phyloP scores from a whole-genome alignment of 805 yeast species.

The Nakazawaea sp. region DNA sequence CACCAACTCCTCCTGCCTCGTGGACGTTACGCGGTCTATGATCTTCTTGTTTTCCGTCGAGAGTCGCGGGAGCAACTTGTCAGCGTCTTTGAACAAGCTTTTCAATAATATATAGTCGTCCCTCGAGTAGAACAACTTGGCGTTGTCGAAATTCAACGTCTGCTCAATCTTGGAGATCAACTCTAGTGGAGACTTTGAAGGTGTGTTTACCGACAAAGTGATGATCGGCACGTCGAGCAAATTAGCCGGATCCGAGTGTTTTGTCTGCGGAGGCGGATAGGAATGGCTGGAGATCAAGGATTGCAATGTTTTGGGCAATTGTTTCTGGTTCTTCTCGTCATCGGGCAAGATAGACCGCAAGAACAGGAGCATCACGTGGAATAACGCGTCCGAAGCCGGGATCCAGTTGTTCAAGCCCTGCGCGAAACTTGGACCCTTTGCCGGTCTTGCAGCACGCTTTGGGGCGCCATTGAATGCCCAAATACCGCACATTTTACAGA shows the following conservation, averaged over 20 bases:
- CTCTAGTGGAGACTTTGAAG: conserved; percentile 46
- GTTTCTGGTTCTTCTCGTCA: conserved; percentile 45
- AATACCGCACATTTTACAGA: conserved; percentile 74
- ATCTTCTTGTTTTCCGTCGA: conserved; percentile 69
- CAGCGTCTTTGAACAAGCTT: conserved; percentile 54
- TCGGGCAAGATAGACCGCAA: conserved; percentile 68
- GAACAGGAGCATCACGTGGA: conserved; percentile 72
- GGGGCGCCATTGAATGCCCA: conserved; percentile 69
- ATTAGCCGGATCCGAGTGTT: conserved; percentile 15
- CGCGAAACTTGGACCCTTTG: conserved; percentile 33
- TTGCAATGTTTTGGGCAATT: conserved; percentile 62
- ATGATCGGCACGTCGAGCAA: conserved; percentile 30
- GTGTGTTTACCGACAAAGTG: conserved; percentile 29
- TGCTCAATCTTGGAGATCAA: conserved; percentile 51
- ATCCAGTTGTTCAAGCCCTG: conserved; percentile 76
- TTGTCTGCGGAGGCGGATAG: conserved; percentile 64
- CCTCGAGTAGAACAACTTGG: conserved; percentile 61
- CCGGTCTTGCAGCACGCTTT: conserved; percentile 20
- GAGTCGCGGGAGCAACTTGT: conserved; percentile 53
- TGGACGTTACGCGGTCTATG: conserved; percentile 29
- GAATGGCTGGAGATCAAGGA: conserved; percentile 54
- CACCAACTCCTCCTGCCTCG: conserved; percentile 24
- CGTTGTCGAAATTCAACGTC: conserved; percentile 61
- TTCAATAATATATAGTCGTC: conserved; percentile 75
- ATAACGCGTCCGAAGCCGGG: conserved; percentile 78